Evolutionary conservation across 176 grass and related monocot species (phyloP).

Genomic region (Elymus sibiricus): DNA sequence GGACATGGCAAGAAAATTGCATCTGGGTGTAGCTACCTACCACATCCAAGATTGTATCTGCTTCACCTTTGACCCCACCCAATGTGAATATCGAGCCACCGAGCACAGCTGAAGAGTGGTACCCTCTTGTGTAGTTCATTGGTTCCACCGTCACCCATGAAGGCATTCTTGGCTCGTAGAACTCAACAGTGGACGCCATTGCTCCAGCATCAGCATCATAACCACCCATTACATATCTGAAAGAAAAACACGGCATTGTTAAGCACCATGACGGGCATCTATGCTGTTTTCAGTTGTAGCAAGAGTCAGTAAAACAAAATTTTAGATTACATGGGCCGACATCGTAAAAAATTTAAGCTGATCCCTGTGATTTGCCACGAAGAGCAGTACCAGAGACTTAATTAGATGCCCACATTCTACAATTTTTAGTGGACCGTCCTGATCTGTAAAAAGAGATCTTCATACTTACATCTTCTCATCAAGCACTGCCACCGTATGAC

Average conservation of each 20-base stretch:
- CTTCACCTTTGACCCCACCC: conserved; percentile 52
- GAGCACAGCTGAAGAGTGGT: conserved; percentile 61
- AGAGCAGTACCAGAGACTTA: conserved; percentile 20
- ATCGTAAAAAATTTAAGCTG: background rate
- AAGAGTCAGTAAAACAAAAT: background rate
- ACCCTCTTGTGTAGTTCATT: conserved; percentile 70
- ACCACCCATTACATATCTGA: conserved; percentile 73
- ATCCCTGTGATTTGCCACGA: background rate
- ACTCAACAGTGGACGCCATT: conserved; percentile 56
- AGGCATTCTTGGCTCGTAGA: conserved; percentile 63
- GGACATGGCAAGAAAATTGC: background rate
- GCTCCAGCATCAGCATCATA: conserved; percentile 41
- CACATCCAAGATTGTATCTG: conserved; percentile 60
- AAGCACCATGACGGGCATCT: background rate
- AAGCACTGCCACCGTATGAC: conserved; percentile 55
- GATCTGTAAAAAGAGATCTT: background rate
- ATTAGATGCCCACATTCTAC: conserved; percentile 11
- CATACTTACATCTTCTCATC: conserved; percentile 66
- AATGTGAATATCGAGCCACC: conserved; percentile 56
- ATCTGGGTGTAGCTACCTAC: conserved; percentile 29
- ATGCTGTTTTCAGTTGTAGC: background rate
- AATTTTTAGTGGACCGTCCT: background rate
- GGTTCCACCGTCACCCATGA: conserved; percentile 58
- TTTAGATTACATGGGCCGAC: background rate
- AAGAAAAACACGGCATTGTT: background rate